These are phyloP conservation scores for Calendula officinalis DNA, from an alignment of 129 eudicot species.

Conservation along the genomic window DNA sequence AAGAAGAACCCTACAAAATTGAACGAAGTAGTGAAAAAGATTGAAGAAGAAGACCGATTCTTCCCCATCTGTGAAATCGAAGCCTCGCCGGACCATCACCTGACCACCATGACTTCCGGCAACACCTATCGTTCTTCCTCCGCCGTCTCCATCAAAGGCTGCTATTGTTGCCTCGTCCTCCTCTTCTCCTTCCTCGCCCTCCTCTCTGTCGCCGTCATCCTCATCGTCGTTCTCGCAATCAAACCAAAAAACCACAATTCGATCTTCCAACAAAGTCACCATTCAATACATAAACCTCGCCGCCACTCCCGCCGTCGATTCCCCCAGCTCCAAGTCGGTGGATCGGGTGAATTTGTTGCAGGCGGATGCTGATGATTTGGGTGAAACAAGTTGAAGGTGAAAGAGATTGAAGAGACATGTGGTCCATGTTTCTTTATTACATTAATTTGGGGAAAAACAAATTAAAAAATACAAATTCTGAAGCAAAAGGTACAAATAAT, in stretches of 20 bases:
- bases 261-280: constrained; percentile 74
- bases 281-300: constrained; percentile 60
- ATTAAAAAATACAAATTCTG: too few species aligned
- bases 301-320: constrained; percentile 27
- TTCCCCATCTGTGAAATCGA: too few species aligned
- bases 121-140: constrained; percentile 39
- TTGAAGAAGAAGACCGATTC: too few species aligned
- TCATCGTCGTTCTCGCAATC: constrained; percentile 69
- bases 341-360: too few species aligned
- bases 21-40: too few species aligned
- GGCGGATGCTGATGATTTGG: too few species aligned
- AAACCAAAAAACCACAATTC: constrained; percentile 89
- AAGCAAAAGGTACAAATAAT: too few species aligned
- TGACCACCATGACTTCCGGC: constrained; percentile 38
- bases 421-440: too few species aligned
- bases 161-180: constrained; percentile 93
- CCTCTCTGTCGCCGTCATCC: constrained; percentile 70
- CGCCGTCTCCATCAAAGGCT: constrained; percentile 78
- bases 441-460: too few species aligned
- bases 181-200: constrained; percentile 83
- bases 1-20: too few species aligned
- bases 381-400: too few species aligned
- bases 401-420: too few species aligned
- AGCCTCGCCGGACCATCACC: background rate
- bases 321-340: constrained; percentile 44